These are phyloP conservation scores for Helianthus annuus DNA, from an alignment of 129 eudicot species.

Conservation along the genomic window DNA sequence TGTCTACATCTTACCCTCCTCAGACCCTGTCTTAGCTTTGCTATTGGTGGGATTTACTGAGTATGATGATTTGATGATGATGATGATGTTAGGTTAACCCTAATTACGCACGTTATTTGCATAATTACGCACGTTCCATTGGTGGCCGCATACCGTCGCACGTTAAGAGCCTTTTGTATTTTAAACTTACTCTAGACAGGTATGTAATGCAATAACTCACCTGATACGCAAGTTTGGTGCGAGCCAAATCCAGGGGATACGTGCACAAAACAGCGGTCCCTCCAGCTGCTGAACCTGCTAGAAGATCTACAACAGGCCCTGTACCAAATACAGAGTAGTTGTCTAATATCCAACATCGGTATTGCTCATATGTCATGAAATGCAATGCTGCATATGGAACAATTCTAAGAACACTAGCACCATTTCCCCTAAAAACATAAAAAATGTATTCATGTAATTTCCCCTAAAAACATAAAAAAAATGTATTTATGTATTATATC, in stretches of 20 bases:
- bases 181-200: no score
- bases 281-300: slow-evolving; percentile 98
- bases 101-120: no score
- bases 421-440: slow-evolving; percentile 71
- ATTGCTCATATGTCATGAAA: slow-evolving; percentile 97
- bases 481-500: neutral
- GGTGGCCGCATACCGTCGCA: no score
- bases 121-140: no score
- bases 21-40: no score
- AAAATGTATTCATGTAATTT: slow-evolving; percentile 31
- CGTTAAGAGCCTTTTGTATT: no score
- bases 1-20: no score
- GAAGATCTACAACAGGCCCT: slow-evolving; percentile 89
- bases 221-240: slow-evolving; percentile 97
- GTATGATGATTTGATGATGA: no score
- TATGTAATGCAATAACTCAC: slow-evolving; percentile 34
- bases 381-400: slow-evolving; percentile 95
- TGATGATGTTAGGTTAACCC: no score
- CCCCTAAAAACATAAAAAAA: slow-evolving; percentile 47
- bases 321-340: slow-evolving; percentile 77
- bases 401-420: slow-evolving; percentile 89
- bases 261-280: slow-evolving; percentile 98
- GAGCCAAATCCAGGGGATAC: slow-evolving; percentile 96
- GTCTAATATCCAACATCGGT: slow-evolving; percentile 68
- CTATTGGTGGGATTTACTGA: no score